These are phyloP conservation scores for Auxenochlorella protothecoides DNA, from an alignment of 139 green algal genomes.

Conservation along the genomic window DNA sequence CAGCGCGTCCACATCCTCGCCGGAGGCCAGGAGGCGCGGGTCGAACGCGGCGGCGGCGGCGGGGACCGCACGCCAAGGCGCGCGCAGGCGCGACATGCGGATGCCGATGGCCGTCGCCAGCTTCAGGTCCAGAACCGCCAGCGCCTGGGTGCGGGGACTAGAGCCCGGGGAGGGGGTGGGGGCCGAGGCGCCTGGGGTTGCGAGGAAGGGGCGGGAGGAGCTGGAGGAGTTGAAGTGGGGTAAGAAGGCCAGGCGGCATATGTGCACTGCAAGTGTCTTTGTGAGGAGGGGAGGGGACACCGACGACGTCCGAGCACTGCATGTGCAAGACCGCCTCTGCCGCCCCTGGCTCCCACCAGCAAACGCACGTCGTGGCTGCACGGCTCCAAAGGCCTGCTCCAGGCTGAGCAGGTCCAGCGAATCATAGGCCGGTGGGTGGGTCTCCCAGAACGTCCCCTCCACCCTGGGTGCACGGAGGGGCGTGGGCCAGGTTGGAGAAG, in stretches of 20 bases:
- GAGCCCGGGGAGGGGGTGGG: too few species aligned
- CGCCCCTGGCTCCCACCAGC: neutral
- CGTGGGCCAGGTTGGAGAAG: too few species aligned
- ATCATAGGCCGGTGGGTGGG: slow-evolving; percentile 11
- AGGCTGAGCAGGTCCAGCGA: slow-evolving; percentile 6
- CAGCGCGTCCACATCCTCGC: slow-evolving; percentile 23
- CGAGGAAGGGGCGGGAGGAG: too few species aligned
- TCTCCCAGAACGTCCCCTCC: slow-evolving; percentile 29
- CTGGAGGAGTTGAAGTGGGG: too few species aligned
- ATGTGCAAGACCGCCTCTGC: too few species aligned
- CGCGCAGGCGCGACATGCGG: slow-evolving; percentile 22
- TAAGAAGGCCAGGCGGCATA: too few species aligned
- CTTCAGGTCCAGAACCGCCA: slow-evolving; percentile 30
- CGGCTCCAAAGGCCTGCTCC: slow-evolving; percentile 21
- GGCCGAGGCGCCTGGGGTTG: too few species aligned
- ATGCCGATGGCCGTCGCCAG: slow-evolving; percentile 30
- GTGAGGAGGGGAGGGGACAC: too few species aligned
- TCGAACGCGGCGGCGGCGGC: slow-evolving; percentile 16
- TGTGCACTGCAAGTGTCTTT: too few species aligned
- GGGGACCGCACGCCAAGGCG: slow-evolving; percentile 15
- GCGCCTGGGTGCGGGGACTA: slow-evolving; percentile 1
- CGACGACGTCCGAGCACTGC: too few species aligned
- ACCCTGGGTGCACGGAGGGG: slow-evolving; percentile 1
- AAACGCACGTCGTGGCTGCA: slow-evolving; percentile 1
- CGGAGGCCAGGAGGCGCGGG: slow-evolving; percentile 3